These are phyloP conservation scores for Seminavis robusta DNA, from an alignment of 108 stramenopile species.

Conservation along the genomic window DNA sequence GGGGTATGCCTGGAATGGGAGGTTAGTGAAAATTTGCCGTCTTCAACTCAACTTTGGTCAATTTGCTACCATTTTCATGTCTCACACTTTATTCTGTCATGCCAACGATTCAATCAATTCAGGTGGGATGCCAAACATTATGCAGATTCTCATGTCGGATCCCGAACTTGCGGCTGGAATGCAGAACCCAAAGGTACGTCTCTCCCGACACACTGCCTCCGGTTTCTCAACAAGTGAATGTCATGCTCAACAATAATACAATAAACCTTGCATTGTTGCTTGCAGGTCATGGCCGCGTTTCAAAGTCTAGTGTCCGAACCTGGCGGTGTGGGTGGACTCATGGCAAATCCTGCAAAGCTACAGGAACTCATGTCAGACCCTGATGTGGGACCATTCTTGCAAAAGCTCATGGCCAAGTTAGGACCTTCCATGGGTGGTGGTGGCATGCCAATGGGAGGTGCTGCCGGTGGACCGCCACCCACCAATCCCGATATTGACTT, in stretches of 20 bases:
- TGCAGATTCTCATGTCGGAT: conserved; percentile 72
- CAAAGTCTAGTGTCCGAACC: conserved; percentile 68
- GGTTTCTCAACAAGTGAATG: no score
- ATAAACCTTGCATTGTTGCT: background rate
- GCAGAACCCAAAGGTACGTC: conserved; percentile 90
- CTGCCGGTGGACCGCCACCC: conserved; percentile 39
- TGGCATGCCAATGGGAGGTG: conserved; percentile 34
- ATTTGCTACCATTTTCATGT: no score
- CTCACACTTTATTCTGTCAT: no score
- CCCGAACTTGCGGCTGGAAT: conserved; percentile 75
- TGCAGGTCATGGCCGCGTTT: conserved; percentile 56
- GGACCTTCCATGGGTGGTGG: conserved; percentile 42
- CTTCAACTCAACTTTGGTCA: no score
- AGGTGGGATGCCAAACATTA: no score
- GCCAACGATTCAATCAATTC: no score
- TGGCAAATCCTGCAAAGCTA: conserved; percentile 78
- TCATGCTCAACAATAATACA: background rate
- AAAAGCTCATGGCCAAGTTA: conserved; percentile 81
- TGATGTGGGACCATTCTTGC: conserved; percentile 83
- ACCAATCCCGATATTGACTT: conserved; percentile 66
- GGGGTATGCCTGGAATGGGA: no score
- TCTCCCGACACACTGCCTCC: conserved; percentile 9
- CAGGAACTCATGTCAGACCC: conserved; percentile 89
- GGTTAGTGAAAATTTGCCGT: no score
- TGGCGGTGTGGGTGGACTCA: conserved; percentile 69